Percentiles rank a stretch among this genome's conserved stretches.
Conservation (phyloP, 495 filamentous ascomycete genomes). For the Tetracladium setigerum region DNA sequence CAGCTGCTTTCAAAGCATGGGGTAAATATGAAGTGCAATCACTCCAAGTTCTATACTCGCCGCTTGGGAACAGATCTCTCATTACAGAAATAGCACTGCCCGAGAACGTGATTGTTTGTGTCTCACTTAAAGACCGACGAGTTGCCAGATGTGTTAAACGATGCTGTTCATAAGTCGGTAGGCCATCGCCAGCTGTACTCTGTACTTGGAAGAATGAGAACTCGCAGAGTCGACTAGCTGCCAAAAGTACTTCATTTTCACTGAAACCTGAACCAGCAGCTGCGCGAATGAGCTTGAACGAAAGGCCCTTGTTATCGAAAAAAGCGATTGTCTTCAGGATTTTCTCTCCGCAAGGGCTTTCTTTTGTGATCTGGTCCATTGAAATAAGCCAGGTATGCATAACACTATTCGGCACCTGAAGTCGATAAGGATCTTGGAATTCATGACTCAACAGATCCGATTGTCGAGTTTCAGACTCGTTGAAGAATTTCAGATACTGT, state of each 20-base stretch:
- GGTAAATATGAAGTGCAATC: conserved; percentile 30
- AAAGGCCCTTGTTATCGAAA: conserved; percentile 10
- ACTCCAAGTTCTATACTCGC: conserved; percentile 24
- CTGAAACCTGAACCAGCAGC: conserved; percentile 3
- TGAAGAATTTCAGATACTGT: conserved; percentile 5
- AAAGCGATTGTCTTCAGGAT: conserved; percentile 11
- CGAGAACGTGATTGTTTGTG: conserved; percentile 19
- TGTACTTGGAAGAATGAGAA: conserved; percentile 11
- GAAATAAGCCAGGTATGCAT: conserved; percentile 14
- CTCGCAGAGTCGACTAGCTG: conserved; percentile 16
- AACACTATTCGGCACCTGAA: conserved; percentile 10
- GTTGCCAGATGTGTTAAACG: conserved; percentile 37
- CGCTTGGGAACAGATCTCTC: conserved; percentile 25
- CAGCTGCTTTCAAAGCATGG: conserved; percentile 28
- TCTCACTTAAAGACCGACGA: conserved; percentile 29
- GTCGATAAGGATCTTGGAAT: conserved; percentile 7
- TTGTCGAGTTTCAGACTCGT: conserved; percentile 17
- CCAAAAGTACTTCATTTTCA: conserved; percentile 8
- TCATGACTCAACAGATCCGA: conserved; percentile 18
- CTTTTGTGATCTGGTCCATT: conserved; percentile 27
- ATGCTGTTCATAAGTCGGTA: conserved; percentile 28
- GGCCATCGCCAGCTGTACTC: background rate
- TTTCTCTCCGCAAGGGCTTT: conserved; percentile 19
- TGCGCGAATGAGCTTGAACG: conserved; percentile 8
- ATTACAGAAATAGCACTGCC: conserved; percentile 25